phyloP scores from a whole-genome alignment of 352 stramenopile genomes.

The Globisporangium alternatum region DNA sequence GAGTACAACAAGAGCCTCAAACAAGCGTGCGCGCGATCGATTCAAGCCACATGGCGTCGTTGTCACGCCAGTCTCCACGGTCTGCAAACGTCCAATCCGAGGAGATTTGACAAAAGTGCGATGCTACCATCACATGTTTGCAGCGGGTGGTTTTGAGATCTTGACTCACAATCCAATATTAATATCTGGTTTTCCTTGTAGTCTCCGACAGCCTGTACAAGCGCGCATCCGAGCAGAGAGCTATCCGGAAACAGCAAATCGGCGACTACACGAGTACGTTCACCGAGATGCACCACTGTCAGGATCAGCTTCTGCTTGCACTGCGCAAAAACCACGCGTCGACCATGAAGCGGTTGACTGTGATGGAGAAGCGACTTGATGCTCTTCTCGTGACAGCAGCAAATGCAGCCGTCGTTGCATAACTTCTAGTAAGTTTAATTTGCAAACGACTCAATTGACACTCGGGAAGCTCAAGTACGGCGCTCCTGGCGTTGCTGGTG shows the following conservation, averaged over 20 bases:
- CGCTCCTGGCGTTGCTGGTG: conserved; percentile 14
- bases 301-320: conserved; percentile 41
- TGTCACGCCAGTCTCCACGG: conserved; percentile 14
- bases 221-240: conserved; percentile 37
- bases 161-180: not conserved
- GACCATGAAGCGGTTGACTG: conserved; percentile 38
- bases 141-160: not conserved
- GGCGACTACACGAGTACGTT: conserved; percentile 40
- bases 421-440: not conserved
- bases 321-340: conserved; percentile 40
- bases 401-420: conserved; percentile 18
- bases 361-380: conserved; percentile 46
- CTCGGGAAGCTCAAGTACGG: conserved; percentile 41
- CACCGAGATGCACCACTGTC: conserved; percentile 40
- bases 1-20: conserved; percentile 40
- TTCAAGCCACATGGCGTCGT: conserved; percentile 54
- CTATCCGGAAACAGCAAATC: conserved; percentile 42
- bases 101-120: conserved; percentile 22
- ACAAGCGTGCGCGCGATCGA: conserved; percentile 49
- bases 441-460: conserved; percentile 23
- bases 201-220: conserved; percentile 30
- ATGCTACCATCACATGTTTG: not conserved
- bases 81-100: not conserved
- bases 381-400: conserved; percentile 15
- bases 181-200: conserved; percentile 4